phyloP scores from a whole-genome alignment of 177 flowering plant species.

The Telopea speciosissima region DNA sequence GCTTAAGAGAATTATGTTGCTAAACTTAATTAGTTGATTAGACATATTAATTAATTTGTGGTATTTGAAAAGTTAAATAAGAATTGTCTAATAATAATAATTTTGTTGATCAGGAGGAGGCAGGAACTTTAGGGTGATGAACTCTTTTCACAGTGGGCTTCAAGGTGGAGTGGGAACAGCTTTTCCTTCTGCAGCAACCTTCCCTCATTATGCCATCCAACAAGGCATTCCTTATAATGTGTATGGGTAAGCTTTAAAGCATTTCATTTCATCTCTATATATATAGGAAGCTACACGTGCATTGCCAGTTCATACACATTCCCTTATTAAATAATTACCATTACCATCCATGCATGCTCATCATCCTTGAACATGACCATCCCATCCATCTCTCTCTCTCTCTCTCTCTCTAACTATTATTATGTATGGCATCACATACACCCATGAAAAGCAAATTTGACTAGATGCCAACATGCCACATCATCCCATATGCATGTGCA shows the following conservation, averaged over 20 bases:
- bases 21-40: too few relatives aligned
- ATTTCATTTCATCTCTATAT: too few relatives aligned
- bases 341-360: neutral
- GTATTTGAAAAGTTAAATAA: neutral
- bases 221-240: constrained; percentile 81
- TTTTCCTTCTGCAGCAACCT: constrained; percentile 63
- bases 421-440: constrained; percentile 5
- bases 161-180: constrained; percentile 59
- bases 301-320: constrained; percentile 42
- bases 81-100: neutral
- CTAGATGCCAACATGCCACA: too few relatives aligned
- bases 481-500: neutral
- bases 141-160: constrained; percentile 46
- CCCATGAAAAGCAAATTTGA: neutral
- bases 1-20: too few relatives aligned
- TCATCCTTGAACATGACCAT: constrained; percentile 7
- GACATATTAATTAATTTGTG: neutral
- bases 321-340: neutral
- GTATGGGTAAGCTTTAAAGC: constrained; percentile 48
- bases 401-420: neutral
- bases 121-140: constrained; percentile 59
- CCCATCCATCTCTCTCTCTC: constrained; percentile 10
- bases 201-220: constrained; percentile 93
- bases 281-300: constrained; percentile 34
- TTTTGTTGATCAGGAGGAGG: constrained; percentile 31